A percentile compares a stretch with the other conserved stretches of the same genome.
These are phyloP conservation scores for apple (Malus domestica) DNA, from an alignment of 306 rosid species.

Conservation along the genomic window ASM211411v1 NC_041803.1:11305501-11306000, in stretches of 20 bases:
- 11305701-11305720: neutral
- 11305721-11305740: neutral
- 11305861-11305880: neutral
- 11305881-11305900: neutral
- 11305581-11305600: conserved; percentile 35
- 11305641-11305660: neutral
- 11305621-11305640: neutral
- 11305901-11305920: neutral
- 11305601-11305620: conserved; percentile 1
- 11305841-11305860: neutral
- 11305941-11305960: conserved; percentile 84
- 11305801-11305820: neutral
- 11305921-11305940: conserved; percentile 12
- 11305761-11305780: neutral
- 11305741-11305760: neutral
- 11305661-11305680: neutral
- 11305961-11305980: conserved; percentile 66
- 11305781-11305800: neutral
- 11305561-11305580: conserved; percentile 77
- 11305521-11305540: conserved; percentile 75
- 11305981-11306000: conserved; percentile 66
- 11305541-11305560: conserved; percentile 95
- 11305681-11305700: neutral
- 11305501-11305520: conserved; percentile 87
- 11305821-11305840: neutral